phyloP scores from a whole-genome alignment of 768 basidiomycete species.

The Paxillus involutus region DNA sequence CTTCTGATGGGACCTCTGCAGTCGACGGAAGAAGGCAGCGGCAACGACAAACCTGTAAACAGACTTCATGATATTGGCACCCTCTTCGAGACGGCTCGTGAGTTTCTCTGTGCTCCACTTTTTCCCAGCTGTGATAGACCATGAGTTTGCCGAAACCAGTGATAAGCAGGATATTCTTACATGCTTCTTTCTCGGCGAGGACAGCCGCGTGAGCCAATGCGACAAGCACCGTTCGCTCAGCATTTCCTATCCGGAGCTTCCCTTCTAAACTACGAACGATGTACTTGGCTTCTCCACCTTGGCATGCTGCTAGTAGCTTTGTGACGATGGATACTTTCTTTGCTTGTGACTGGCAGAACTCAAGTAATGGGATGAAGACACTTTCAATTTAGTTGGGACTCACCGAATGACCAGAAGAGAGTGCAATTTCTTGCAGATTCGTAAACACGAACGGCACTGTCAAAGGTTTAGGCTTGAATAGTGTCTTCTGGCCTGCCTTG shows the following conservation, averaged over 20 bases:
- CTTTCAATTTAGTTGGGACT: slow-evolving; percentile 15
- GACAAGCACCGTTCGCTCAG: slow-evolving; percentile 92
- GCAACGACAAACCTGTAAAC: slow-evolving; percentile 78
- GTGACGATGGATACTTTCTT: slow-evolving; percentile 97
- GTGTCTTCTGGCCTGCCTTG: slow-evolving; percentile 87
- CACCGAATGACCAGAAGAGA: slow-evolving; percentile 81
- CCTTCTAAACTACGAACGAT: slow-evolving; percentile 95
- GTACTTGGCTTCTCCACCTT: slow-evolving; percentile 92
- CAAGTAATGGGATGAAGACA: neutral
- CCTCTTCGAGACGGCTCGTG: slow-evolving; percentile 70
- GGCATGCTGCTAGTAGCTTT: slow-evolving; percentile 89
- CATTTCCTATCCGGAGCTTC: slow-evolving; percentile 95
- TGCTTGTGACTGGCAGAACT: slow-evolving; percentile 70
- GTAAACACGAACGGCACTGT: slow-evolving; percentile 89
- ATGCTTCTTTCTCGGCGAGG: slow-evolving; percentile 70
- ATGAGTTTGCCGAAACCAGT: neutral
- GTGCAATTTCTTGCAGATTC: slow-evolving; percentile 88
- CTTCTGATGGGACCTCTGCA: slow-evolving; percentile 2
- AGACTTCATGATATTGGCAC: slow-evolving; percentile 73
- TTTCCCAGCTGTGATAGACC: slow-evolving; percentile 54
- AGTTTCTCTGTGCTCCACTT: slow-evolving; percentile 76
- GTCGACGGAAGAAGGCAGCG: neutral
- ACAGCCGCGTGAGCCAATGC: slow-evolving; percentile 92
- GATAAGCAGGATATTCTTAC: slow-evolving; percentile 30
- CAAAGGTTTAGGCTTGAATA: slow-evolving; percentile 92